Base-by-base conservation (phyloP, 1,284 basidiomycete species). In the Ganoderma lingzhi region DNA sequence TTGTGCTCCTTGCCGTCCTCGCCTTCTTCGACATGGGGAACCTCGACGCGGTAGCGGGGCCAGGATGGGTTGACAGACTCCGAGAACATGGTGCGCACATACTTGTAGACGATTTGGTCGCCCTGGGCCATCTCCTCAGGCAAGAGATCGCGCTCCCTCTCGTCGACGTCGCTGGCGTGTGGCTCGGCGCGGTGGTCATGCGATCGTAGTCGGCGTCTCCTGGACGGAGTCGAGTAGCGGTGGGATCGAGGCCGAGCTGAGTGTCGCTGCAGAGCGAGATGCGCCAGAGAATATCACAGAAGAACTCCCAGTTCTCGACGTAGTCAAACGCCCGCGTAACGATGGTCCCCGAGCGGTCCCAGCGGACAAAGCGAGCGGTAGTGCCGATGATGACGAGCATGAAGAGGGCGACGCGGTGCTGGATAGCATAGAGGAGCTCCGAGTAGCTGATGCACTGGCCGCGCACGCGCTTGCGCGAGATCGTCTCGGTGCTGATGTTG, bases 221-320 rank as follows among this genome's bases (percentile, higher is more conserved):
- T 0, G 51, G 28, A 0, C 6, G n/a, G 23, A 74, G 55, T 3
- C 63, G 61, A 6, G 32, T 44, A 0, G 68, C 73, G 4, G 67
- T 68, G 12, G 70, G 35, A 37, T 74, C 73, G 17, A 56, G 1
- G 12, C 73, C 71, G 23, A 70, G 70, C n/a, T 64, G 44, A 19
- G 55, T 66, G 1, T 8, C 19, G 15, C 56, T 5, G 6, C 6
- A 37, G 10, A 69, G 56, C 14, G 67, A 65, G 65, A 71, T 67
- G 0, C 66, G 69, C 69, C 69, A 69, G 9, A 74, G 45, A 28
- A 72, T 62, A 35, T 74, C 63, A 66, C 64, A 68, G 9, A 74
- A 48, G 15, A 56, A 6, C 30, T 62, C 15, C 41, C 70, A 66
- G 12, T 73, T 10, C 3, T 61, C 14, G 48, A 48, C 37, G 63